A percentile compares a stretch with the other conserved stretches of the same genome.
Conservation (phyloP, 768 basidiomycete species). For the Mycena epipterygia region DNA sequence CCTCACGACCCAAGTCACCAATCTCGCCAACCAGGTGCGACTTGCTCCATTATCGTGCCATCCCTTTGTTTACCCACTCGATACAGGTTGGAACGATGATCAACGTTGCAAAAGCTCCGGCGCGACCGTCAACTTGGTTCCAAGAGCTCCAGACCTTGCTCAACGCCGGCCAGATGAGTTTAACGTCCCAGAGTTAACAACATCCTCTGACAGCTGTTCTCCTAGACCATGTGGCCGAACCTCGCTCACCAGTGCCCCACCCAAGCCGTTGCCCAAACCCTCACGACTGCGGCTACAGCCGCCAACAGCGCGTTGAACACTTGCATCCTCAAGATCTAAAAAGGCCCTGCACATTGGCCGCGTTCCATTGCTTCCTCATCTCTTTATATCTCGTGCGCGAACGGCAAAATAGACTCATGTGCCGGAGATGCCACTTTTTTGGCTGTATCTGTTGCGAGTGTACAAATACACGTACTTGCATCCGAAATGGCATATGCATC, state of each 20-base stretch:
- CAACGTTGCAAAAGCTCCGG: neutral
- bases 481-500: no score
- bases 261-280: neutral
- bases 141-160: neutral
- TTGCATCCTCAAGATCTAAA: neutral
- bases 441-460: no score
- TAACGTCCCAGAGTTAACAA: neutral
- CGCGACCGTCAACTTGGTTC: neutral
- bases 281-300: neutral
- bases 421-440: no score
- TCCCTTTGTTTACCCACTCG: neutral
- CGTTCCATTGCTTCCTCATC: no score
- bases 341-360: no score
- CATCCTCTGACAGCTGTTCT: neutral
- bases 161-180: neutral
- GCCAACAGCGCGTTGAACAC: neutral
- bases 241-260: neutral
- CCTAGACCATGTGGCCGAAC: neutral
- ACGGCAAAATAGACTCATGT: no score
- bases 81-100: neutral
- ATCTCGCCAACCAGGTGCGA: neutral
- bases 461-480: no score
- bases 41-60: neutral
- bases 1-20: neutral
- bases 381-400: no score